A percentile compares a stretch with the other conserved stretches of the same genome.
These are phyloP conservation scores for Evansstolkia leycettana DNA, from an alignment of 495 filamentous ascomycete species.

Conservation along the genomic window DNA sequence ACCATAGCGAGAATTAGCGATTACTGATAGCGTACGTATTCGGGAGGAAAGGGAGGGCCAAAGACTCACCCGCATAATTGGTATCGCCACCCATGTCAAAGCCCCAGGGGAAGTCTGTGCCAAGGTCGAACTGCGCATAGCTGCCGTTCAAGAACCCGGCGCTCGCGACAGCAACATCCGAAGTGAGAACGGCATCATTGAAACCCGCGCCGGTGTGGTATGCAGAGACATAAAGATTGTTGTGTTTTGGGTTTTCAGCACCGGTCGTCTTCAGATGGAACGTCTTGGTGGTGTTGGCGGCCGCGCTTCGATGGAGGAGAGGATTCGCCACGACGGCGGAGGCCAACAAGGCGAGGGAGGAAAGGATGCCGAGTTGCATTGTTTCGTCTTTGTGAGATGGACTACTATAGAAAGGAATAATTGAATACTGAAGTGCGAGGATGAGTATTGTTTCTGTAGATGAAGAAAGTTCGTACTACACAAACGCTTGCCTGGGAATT, in stretches of 20 bases:
- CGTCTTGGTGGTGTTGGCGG: slow-evolving; percentile 9
- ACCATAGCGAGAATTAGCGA: not conserved
- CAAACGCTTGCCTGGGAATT: too few relatives aligned
- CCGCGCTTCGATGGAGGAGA: slow-evolving; percentile 3
- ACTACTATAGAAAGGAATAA: too few relatives aligned
- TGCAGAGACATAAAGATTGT: slow-evolving; percentile 32
- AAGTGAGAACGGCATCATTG: slow-evolving; percentile 30
- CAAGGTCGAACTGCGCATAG: slow-evolving; percentile 21
- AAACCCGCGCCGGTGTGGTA: slow-evolving; percentile 38
- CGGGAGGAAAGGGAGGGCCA: not conserved
- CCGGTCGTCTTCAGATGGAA: slow-evolving; percentile 34
- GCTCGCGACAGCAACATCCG: slow-evolving; percentile 13
- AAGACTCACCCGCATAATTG: slow-evolving; percentile 20
- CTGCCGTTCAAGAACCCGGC: slow-evolving; percentile 32
- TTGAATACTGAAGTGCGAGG: too few relatives aligned
- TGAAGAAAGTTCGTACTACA: too few relatives aligned
- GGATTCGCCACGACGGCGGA: slow-evolving; percentile 5
- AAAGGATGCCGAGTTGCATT: not conserved
- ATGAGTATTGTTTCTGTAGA: too few relatives aligned
- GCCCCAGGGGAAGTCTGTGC: slow-evolving; percentile 25
- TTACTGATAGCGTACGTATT: not conserved
- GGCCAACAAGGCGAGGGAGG: slow-evolving; percentile 8
- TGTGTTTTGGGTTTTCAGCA: slow-evolving; percentile 17
- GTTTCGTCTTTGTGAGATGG: too few relatives aligned
- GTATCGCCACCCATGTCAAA: slow-evolving; percentile 14